phyloP scores from a whole-genome alignment of 805 yeast species.

The Vanderwaltozyma verrucispora region DNA sequence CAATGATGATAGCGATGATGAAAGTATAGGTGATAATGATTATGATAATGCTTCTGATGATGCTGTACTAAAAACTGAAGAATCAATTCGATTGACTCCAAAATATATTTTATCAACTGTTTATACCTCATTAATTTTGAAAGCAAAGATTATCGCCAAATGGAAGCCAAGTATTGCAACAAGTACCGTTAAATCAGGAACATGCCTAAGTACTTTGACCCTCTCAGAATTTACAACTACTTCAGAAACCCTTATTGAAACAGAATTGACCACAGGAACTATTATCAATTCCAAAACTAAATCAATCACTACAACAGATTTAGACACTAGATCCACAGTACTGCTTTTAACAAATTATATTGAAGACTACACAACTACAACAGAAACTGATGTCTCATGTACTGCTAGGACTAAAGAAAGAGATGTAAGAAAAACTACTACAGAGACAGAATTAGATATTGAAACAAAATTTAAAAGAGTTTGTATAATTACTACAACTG shows the following conservation, averaged over 20 bases:
- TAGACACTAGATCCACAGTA: background rate
- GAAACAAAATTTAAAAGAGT: conserved; percentile 12
- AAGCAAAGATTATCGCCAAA: background rate
- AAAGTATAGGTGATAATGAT: no score
- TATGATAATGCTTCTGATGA: no score
- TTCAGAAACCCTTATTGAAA: conserved; percentile 1
- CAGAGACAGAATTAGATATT: conserved; percentile 15
- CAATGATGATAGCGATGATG: no score
- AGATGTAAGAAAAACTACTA: conserved; percentile 11
- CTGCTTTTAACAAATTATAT: background rate
- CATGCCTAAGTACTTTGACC: background rate
- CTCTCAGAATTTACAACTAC: background rate
- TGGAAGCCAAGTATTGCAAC: conserved; percentile 9
- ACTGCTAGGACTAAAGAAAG: background rate
- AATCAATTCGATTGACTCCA: no score
- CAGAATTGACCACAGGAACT: background rate
- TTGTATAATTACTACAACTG: conserved; percentile 11
- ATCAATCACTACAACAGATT: background rate
- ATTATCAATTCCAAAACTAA: conserved; percentile 1
- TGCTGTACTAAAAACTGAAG: no score
- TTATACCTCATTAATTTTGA: no score
- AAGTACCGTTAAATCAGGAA: background rate
- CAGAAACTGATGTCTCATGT: conserved; percentile 3
- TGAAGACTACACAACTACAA: background rate
- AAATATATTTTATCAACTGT: no score